Conservation (phyloP, 495 filamentous ascomycete species). For the Aspergillus funiculosus region DNA sequence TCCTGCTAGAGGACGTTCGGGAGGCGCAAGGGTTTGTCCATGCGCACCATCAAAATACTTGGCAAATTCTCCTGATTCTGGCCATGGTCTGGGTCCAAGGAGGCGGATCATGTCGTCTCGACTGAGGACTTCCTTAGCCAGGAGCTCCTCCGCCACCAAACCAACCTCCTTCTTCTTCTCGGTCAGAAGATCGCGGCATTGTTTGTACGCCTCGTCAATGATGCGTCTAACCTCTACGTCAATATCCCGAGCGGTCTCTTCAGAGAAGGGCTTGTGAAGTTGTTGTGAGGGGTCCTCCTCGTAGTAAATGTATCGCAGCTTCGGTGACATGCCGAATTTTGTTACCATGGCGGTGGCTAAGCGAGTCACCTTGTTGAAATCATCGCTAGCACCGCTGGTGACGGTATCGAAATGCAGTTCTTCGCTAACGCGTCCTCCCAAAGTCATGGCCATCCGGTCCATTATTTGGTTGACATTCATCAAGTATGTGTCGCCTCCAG, state of each 20-base stretch:
- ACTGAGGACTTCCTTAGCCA: slow-evolving; percentile 83
- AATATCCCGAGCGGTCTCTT: slow-evolving; percentile 85
- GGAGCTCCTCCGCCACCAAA: slow-evolving; percentile 85
- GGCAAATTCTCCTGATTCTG: slow-evolving; percentile 77
- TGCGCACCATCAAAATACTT: slow-evolving; percentile 74
- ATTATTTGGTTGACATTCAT: slow-evolving; percentile 94
- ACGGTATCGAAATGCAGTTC: slow-evolving; percentile 95
- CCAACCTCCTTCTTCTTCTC: slow-evolving; percentile 86
- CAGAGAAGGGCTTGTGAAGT: slow-evolving; percentile 90
- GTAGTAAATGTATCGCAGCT: slow-evolving; percentile 87
- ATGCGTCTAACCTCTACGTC: slow-evolving; percentile 86
- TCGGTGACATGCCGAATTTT: slow-evolving; percentile 93
- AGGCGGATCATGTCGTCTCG: slow-evolving; percentile 88
- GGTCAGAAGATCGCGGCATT: slow-evolving; percentile 75
- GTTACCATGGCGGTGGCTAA: slow-evolving; percentile 98
- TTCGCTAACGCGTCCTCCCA: slow-evolving; percentile 89
- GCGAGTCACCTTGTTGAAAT: slow-evolving; percentile 96
- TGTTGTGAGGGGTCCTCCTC: slow-evolving; percentile 71
- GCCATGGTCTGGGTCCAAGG: slow-evolving; percentile 74
- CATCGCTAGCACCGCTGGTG: slow-evolving; percentile 87
- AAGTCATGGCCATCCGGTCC: slow-evolving; percentile 99
- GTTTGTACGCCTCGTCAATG: slow-evolving; percentile 82
- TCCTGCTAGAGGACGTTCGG: slow-evolving; percentile 43
- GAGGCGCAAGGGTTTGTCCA: slow-evolving; percentile 50
- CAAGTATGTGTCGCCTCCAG: slow-evolving; percentile 76